These are phyloP conservation scores for Rehmannia glutinosa DNA, from an alignment of 257 asterid species.

Conservation along the genomic window DNA sequence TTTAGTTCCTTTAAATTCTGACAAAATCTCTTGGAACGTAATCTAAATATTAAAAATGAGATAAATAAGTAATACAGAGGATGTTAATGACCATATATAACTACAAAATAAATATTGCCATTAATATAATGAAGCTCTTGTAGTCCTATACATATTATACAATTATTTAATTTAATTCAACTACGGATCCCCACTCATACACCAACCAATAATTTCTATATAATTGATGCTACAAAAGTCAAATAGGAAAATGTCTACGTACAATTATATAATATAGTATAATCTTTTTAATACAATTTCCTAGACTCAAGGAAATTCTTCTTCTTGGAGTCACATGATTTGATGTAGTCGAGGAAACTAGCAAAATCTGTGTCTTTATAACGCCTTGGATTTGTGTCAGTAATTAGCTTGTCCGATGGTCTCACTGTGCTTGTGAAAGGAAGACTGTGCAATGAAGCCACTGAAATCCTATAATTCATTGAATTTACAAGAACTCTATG, in stretches of 20 bases:
- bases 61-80: neutral
- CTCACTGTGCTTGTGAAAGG: conserved; percentile 52
- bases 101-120: conserved; percentile 5
- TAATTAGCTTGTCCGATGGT: conserved; percentile 49
- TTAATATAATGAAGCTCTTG: conserved; percentile 3
- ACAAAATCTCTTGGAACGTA: too few species aligned
- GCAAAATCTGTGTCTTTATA: conserved; percentile 70
- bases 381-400: conserved; percentile 48
- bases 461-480: conserved; percentile 46
- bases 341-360: conserved; percentile 44
- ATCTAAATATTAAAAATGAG: neutral
- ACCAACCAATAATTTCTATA: conserved; percentile 24
- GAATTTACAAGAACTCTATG: conserved; percentile 77
- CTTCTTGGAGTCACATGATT: conserved; percentile 47
- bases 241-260: conserved; percentile 18
- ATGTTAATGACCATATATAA: neutral
- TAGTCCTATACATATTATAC: neutral
- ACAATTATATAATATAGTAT: neutral
- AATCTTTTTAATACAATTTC: conserved; percentile 28
- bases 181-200: conserved; percentile 19
- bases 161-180: too few species aligned
- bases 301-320: conserved; percentile 70
- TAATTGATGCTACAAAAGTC: conserved; percentile 33
- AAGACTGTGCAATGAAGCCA: conserved; percentile 75
- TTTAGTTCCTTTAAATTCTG: too few species aligned